Conservation (phyloP, 331 rosid genomes). For the Stylosanthes scabra region DNA sequence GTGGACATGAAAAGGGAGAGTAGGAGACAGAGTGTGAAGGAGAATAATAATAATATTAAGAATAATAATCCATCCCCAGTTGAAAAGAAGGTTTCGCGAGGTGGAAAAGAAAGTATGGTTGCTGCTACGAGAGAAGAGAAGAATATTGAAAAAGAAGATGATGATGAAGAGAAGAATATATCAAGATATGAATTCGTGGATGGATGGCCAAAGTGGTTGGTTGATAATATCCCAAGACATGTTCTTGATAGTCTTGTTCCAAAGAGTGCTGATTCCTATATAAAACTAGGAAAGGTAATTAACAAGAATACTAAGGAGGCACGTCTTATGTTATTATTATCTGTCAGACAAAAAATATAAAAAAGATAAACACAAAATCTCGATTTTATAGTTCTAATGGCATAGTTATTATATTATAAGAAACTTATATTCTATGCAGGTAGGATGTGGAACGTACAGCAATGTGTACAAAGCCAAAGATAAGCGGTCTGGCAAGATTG, state of each 20-base stretch:
- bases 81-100: slow-evolving; percentile 4
- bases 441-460: slow-evolving; percentile 91
- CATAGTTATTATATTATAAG: background rate
- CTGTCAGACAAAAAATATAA: too few relatives aligned
- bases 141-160: slow-evolving; percentile 3
- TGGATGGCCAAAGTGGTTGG: slow-evolving; percentile 91
- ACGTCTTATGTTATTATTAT: too few relatives aligned
- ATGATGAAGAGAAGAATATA: slow-evolving; percentile 42
- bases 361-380: background rate
- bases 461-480: slow-evolving; percentile 89
- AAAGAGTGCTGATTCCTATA: slow-evolving; percentile 77
- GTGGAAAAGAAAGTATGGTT: background rate
- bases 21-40: background rate
- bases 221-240: slow-evolving; percentile 59
- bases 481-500: slow-evolving; percentile 64
- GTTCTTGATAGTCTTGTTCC: slow-evolving; percentile 63
- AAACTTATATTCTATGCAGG: slow-evolving; percentile 34
- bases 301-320: background rate
- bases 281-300: slow-evolving; percentile 75
- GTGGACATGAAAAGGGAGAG: slow-evolving; percentile 1
- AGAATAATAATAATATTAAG: background rate
- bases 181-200: slow-evolving; percentile 54
- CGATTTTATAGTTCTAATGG: background rate
- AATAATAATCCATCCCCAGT: background rate
- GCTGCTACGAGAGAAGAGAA: slow-evolving; percentile 28